Evolutionary conservation across 495 filamentous ascomycete genomes (phyloP).

Genomic region (Hypoxylon perforatum): DNA sequence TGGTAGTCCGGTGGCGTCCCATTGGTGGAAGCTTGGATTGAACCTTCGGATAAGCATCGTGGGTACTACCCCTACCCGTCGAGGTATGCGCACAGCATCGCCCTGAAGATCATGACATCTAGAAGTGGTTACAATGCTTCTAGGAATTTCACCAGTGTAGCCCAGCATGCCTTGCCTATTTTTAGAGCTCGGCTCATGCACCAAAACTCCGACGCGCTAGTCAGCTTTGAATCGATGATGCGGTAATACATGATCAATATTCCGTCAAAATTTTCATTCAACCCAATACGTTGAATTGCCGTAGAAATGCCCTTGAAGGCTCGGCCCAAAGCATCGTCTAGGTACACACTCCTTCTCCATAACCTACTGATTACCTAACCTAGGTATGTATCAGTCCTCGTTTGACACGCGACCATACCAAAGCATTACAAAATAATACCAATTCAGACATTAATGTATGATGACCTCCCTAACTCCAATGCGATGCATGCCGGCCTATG

Average conservation of each 20-base stretch:
- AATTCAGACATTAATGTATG: slow-evolving; percentile 3
- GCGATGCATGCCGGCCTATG: slow-evolving; percentile 22
- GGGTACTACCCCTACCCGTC: background rate
- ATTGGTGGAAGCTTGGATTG: background rate
- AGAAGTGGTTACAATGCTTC: too few species aligned
- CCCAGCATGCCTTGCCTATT: background rate
- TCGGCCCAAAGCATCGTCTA: slow-evolving; percentile 15
- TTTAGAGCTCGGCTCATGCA: background rate
- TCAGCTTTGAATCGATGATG: background rate
- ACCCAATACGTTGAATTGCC: slow-evolving; percentile 5
- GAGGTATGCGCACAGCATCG: background rate
- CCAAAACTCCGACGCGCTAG: background rate
- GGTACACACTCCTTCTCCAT: slow-evolving; percentile 11
- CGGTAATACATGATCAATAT: background rate
- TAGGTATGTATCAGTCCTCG: slow-evolving; percentile 22
- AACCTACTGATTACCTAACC: slow-evolving; percentile 10
- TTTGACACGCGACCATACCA: slow-evolving; percentile 10
- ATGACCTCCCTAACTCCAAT: slow-evolving; percentile 22
- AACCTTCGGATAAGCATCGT: background rate
- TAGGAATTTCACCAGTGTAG: too few species aligned
- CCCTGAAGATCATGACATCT: too few species aligned
- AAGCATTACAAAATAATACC: slow-evolving; percentile 15
- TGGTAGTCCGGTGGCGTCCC: background rate
- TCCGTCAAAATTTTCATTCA: background rate
- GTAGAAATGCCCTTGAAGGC: slow-evolving; percentile 2